Percentiles rank a stretch among this genome's conserved stretches.
Conservation (phyloP, 176 grass and related monocot species). For the Canna indica region DNA sequence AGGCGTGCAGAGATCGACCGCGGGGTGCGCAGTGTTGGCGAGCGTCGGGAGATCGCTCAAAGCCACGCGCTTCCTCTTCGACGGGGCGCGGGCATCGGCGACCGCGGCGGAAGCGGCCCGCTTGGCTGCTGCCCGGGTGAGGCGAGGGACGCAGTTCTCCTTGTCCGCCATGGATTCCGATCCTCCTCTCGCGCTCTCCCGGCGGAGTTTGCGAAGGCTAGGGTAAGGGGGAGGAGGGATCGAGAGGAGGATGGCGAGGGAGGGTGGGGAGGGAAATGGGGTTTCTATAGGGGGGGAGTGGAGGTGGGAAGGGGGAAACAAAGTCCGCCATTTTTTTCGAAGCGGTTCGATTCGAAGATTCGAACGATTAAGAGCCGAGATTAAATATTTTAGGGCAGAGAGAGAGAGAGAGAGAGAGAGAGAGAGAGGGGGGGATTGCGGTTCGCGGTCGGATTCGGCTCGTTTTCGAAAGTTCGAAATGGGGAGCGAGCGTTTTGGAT, state of each 20-base stretch:
- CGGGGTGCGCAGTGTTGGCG: slow-evolving; percentile 19
- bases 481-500: neutral
- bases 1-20: neutral
- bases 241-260: neutral
- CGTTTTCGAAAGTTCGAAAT: slow-evolving; percentile 19
- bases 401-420: neutral
- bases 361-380: too few species aligned
- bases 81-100: neutral
- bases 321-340: slow-evolving; percentile 38
- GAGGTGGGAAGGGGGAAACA: slow-evolving; percentile 7
- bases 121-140: slow-evolving; percentile 56
- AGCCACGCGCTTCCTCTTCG: slow-evolving; percentile 76
- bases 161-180: slow-evolving; percentile 54
- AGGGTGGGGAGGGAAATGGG: neutral
- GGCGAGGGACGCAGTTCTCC: slow-evolving; percentile 56
- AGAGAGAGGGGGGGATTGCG: too few species aligned
- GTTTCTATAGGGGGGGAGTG: slow-evolving; percentile 17
- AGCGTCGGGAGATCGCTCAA: slow-evolving; percentile 46
- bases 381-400: too few species aligned
- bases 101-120: slow-evolving; percentile 23
- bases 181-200: neutral
- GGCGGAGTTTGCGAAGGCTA: slow-evolving; percentile 13
- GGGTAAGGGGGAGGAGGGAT: neutral
- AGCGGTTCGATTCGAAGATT: slow-evolving; percentile 2
- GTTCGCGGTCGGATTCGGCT: neutral